These are phyloP conservation scores for Dicorynia guianensis DNA, from an alignment of 306 rosid species.

Conservation along the genomic window DNA sequence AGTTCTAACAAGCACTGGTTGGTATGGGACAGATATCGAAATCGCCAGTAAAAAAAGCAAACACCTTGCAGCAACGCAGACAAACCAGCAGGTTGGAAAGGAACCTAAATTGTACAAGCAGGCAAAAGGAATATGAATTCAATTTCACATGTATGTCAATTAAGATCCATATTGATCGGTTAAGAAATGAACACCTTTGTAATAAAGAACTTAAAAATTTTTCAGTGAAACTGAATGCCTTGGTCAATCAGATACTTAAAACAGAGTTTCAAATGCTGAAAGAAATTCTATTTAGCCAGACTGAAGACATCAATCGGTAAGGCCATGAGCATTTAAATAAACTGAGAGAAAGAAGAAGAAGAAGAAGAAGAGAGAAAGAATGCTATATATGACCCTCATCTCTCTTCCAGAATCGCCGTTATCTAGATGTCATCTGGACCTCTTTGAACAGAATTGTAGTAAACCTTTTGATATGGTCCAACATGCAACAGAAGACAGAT, in stretches of 20 bases:
- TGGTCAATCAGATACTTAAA: constrained; percentile 9
- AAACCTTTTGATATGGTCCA: constrained; percentile 1
- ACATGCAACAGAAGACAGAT: constrained; percentile 5
- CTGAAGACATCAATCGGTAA: background rate
- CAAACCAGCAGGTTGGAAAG: background rate
- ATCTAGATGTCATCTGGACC: background rate
- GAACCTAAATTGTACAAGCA: constrained; percentile 4
- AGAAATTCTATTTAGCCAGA: background rate
- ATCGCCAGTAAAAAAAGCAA: background rate
- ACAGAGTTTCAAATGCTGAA: background rate
- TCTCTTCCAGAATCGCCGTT: background rate
- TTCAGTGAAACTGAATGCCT: constrained; percentile 10
- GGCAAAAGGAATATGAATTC: constrained; percentile 18
- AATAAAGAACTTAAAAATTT: constrained; percentile 13
- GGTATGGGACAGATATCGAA: background rate
- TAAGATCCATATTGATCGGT: constrained; percentile 10
- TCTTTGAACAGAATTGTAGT: background rate
- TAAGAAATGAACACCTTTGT: background rate
- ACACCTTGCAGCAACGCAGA: background rate
- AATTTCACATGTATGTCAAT: background rate
- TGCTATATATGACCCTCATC: constrained; percentile 8
- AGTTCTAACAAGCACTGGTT: background rate
- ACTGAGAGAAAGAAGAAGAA: background rate
- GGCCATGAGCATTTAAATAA: constrained; percentile 4
- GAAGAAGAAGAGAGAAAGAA: background rate